Evolutionary conservation across 805 yeast species (phyloP).

Genomic region (Sugiyamaella americana): DNA sequence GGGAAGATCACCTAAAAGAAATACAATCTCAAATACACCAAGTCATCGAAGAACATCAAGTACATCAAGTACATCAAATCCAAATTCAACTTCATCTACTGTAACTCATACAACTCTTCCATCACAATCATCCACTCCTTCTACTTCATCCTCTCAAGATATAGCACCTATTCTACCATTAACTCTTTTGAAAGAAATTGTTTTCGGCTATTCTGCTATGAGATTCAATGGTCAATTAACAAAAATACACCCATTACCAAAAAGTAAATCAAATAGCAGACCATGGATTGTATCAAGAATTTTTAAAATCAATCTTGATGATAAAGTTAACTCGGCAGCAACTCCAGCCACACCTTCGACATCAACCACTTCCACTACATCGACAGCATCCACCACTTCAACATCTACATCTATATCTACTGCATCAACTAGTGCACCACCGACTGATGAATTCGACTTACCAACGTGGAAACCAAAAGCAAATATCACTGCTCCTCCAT

Average conservation of each 20-base stretch:
- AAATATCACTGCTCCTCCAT: background rate
- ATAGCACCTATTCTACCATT: conserved; percentile 4
- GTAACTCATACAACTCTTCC: background rate
- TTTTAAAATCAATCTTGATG: conserved; percentile 19
- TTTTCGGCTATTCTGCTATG: conserved; percentile 24
- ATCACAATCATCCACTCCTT: background rate
- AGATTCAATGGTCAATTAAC: conserved; percentile 18
- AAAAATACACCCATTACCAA: conserved; percentile 22
- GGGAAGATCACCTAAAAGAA: background rate
- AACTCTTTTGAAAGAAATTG: conserved; percentile 19
- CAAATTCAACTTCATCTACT: background rate
- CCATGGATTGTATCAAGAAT: conserved; percentile 20
- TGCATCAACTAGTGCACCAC: background rate
- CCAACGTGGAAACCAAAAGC: conserved; percentile 13
- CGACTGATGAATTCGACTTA: conserved; percentile 1
- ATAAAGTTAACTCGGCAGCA: background rate
- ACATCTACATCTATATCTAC: background rate
- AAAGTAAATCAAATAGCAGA: background rate
- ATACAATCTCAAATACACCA: background rate
- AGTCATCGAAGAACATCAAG: background rate
- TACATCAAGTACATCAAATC: background rate
- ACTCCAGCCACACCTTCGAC: background rate
- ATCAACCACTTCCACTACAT: background rate
- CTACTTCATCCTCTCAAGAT: conserved; percentile 5
- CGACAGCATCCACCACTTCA: background rate